These are phyloP conservation scores for Brasenia schreberi DNA, from an alignment of 164 flowering plant species.

Conservation along the genomic window DNA sequence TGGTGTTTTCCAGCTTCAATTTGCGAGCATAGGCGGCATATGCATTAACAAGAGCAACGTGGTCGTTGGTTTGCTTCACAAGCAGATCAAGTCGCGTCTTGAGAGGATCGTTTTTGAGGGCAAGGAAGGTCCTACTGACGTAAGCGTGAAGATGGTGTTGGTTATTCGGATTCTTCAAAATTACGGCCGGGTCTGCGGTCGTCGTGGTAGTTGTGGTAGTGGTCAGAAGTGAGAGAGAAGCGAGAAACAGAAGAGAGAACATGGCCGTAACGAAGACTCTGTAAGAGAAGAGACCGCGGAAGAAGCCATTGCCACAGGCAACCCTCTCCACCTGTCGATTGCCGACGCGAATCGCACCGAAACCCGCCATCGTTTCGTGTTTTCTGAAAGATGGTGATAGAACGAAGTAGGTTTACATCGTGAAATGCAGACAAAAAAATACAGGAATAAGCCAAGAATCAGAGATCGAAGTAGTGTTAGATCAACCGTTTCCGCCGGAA, in stretches of 20 bases:
- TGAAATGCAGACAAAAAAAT: background rate
- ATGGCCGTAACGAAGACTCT: slow-evolving; percentile 74
- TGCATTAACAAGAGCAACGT: slow-evolving; percentile 63
- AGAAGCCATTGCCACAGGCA: slow-evolving; percentile 22
- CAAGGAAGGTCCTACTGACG: slow-evolving; percentile 58
- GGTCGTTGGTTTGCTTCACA: slow-evolving; percentile 71
- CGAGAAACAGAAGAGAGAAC: slow-evolving; percentile 79
- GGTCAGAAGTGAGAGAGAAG: slow-evolving; percentile 60
- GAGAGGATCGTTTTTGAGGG: slow-evolving; percentile 71
- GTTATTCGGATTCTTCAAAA: background rate
- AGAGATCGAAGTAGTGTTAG: too few relatives aligned
- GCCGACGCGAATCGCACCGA: background rate
- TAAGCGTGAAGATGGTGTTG: slow-evolving; percentile 23
- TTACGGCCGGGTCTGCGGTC: slow-evolving; percentile 30
- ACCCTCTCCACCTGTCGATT: slow-evolving; percentile 19
- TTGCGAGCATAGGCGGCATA: slow-evolving; percentile 83
- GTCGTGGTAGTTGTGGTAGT: slow-evolving; percentile 29
- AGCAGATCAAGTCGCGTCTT: slow-evolving; percentile 69
- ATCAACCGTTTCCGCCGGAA: too few relatives aligned
- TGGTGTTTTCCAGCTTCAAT: slow-evolving; percentile 74
- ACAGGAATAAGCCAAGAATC: too few relatives aligned
- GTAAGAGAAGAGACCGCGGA: slow-evolving; percentile 57
- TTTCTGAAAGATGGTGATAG: background rate
- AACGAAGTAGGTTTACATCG: background rate
- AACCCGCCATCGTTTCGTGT: background rate